Evolutionary conservation across 2,329 filamentous ascomycete species (phyloP).

Genomic region (Botrytis sinoallii): DNA sequence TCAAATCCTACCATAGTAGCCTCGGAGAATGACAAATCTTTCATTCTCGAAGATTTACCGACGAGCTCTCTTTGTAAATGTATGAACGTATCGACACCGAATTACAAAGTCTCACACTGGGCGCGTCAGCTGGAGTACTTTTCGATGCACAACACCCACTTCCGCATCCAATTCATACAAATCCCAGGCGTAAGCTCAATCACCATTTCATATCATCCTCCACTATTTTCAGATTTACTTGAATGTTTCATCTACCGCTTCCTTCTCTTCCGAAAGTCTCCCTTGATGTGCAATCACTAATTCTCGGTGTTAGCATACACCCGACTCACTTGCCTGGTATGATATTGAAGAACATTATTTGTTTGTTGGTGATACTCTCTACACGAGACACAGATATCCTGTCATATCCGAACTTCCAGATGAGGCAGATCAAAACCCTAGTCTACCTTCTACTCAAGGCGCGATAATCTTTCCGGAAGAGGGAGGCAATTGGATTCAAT

Average conservation of each 20-base stretch:
- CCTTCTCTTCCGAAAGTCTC: background rate
- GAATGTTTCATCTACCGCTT: background rate
- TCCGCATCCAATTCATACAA: constrained; percentile 44
- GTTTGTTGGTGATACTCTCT: constrained; percentile 48
- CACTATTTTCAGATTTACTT: background rate
- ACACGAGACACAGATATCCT: constrained; percentile 37
- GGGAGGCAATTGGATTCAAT: constrained; percentile 42
- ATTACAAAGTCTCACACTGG: constrained; percentile 44
- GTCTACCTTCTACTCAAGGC: constrained; percentile 25
- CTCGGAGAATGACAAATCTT: constrained; percentile 40
- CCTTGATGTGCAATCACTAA: background rate
- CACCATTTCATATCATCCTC: constrained; percentile 36
- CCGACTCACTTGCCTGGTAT: constrained; percentile 13
- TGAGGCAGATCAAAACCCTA: constrained; percentile 23
- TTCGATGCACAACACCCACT: constrained; percentile 25
- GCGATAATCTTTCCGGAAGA: constrained; percentile 42
- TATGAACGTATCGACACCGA: constrained; percentile 39
- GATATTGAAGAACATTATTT: constrained; percentile 41
- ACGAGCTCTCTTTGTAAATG: constrained; percentile 43
- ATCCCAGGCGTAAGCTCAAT: constrained; percentile 47
- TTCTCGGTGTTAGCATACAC: background rate
- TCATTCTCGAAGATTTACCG: constrained; percentile 42
- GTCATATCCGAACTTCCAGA: constrained; percentile 36
- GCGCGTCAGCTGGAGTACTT: constrained; percentile 41
- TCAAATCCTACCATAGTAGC: constrained; percentile 35